Evolutionary conservation across 108 stramenopile genomes (phyloP).

Genomic region (Discostella pseudostelligera): DNA sequence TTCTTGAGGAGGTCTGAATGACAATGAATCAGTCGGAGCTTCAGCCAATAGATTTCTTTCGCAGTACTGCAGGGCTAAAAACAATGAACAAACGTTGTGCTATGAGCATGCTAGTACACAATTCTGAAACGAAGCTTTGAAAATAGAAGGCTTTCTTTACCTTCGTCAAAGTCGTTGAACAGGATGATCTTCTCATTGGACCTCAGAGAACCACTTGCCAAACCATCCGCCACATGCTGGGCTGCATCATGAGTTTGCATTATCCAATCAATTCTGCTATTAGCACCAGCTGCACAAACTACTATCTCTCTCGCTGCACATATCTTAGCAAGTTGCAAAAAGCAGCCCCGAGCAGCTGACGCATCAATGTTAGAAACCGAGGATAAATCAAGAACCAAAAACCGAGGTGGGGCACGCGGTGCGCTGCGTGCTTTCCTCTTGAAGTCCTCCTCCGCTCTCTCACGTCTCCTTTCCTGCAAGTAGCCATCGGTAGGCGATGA

Average conservation of each 20-base stretch:
- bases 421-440: neutral
- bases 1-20: no score
- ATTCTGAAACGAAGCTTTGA: slow-evolving; percentile 2
- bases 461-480: slow-evolving; percentile 13
- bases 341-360: slow-evolving; percentile 82
- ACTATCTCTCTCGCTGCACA: slow-evolving; percentile 59
- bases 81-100: neutral
- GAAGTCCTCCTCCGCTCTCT: slow-evolving; percentile 2
- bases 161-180: slow-evolving; percentile 38
- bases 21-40: slow-evolving; percentile 22
- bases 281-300: slow-evolving; percentile 72
- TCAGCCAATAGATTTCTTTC: slow-evolving; percentile 56
- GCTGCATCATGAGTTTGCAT: slow-evolving; percentile 78
- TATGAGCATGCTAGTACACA: neutral
- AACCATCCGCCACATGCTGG: slow-evolving; percentile 52
- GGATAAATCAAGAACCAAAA: slow-evolving; percentile 71
- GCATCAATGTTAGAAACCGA: slow-evolving; percentile 76
- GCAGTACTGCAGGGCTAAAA: slow-evolving; percentile 75
- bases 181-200: slow-evolving; percentile 39
- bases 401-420: slow-evolving; percentile 50
- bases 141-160: slow-evolving; percentile 3
- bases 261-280: slow-evolving; percentile 80
- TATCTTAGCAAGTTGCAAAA: slow-evolving; percentile 79
- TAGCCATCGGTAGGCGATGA: slow-evolving; percentile 12
- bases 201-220: slow-evolving; percentile 18